These are phyloP conservation scores for Candida manassasensis DNA, from an alignment of 805 yeast genomes.

Conservation along the genomic window DNA sequence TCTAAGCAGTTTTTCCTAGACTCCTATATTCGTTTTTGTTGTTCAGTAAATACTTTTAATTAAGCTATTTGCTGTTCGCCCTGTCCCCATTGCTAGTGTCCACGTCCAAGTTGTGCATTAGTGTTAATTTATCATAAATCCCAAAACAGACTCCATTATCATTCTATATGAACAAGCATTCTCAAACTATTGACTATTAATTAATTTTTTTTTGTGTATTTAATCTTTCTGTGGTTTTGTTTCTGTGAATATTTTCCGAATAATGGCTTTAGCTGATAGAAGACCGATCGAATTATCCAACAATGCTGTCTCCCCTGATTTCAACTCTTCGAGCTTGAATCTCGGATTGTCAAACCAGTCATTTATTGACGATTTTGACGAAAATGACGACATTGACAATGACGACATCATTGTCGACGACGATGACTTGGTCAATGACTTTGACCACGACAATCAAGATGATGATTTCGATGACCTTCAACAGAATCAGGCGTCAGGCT, in stretches of 20 bases:
- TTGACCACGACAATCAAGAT: conserved; percentile 10
- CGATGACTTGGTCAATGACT: conserved; percentile 6
- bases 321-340: conserved; percentile 26
- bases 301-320: conserved; percentile 41
- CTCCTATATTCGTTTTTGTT: conserved; percentile 1
- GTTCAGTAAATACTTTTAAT: conserved; percentile 5
- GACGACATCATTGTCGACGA: conserved; percentile 2
- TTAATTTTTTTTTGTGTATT: conserved; percentile 3
- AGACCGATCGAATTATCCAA: conserved; percentile 57
- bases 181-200: neutral
- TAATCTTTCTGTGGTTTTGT: neutral
- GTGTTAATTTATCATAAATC: neutral
- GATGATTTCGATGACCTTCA: conserved; percentile 19
- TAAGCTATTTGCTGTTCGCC: conserved; percentile 5
- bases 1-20: neutral
- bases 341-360: conserved; percentile 10
- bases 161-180: conserved; percentile 1
- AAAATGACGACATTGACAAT: conserved; percentile 1
- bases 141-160: neutral
- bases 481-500: conserved; percentile 17
- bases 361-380: conserved; percentile 1
- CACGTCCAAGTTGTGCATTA: no score
- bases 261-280: conserved; percentile 64
- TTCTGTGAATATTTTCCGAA: conserved; percentile 6
- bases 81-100: neutral